phyloP scores from a whole-genome alignment of 2,329 filamentous ascomycete species.

The Xylariaceae sp. region DNA sequence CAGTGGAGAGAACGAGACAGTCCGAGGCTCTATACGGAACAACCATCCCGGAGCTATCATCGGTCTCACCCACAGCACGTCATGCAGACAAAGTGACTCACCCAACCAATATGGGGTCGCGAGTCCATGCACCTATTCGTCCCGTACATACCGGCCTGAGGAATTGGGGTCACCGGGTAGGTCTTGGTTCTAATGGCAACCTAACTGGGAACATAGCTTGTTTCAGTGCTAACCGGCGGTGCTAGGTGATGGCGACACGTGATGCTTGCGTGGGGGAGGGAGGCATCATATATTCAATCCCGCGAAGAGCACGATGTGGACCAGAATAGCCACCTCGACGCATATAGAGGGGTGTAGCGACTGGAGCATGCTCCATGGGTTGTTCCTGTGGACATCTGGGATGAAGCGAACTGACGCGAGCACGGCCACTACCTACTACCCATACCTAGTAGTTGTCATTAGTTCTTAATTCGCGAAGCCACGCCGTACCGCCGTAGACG shows the following conservation, averaged over 20 bases:
- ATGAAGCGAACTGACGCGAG: neutral
- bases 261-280: slow-evolving; percentile 8
- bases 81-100: slow-evolving; percentile 15
- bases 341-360: neutral
- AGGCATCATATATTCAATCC: too few species aligned
- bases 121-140: neutral
- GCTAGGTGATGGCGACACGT: slow-evolving; percentile 10
- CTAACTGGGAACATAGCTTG: neutral
- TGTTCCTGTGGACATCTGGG: too few species aligned
- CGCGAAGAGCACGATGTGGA: neutral
- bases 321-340: neutral
- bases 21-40: slow-evolving; percentile 7
- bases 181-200: neutral
- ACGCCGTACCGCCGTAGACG: neutral
- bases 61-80: slow-evolving; percentile 12
- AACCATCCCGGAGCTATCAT: slow-evolving; percentile 3
- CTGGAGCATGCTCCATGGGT: neutral
- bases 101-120: slow-evolving; percentile 9
- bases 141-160: neutral
- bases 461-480: neutral
- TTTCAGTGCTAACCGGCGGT: neutral
- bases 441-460: too few species aligned
- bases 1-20: neutral
- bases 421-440: neutral
- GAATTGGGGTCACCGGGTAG: neutral